Percentiles rank a stretch among this genome's conserved stretches.
phyloP scores from a whole-genome alignment of 306 rosid genomes.

The Cyclanthera cordifolia region DNA sequence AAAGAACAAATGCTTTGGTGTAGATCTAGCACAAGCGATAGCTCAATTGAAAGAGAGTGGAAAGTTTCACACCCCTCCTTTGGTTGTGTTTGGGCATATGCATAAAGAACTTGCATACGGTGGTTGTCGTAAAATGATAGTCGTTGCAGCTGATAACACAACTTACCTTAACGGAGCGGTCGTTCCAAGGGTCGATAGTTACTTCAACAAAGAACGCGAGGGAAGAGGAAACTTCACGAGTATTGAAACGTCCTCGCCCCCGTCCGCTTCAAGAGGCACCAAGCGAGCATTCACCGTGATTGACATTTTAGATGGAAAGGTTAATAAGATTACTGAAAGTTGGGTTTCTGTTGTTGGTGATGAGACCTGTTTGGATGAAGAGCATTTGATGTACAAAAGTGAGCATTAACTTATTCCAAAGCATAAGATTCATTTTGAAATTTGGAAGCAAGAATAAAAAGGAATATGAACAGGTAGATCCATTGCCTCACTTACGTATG shows the following conservation, averaged over 20 bases:
- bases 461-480: too few relatives aligned
- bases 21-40: constrained; percentile 54
- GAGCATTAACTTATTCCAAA: constrained; percentile 1
- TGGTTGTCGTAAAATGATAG: constrained; percentile 71
- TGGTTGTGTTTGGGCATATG: constrained; percentile 87
- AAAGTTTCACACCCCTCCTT: constrained; percentile 35
- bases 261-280: constrained; percentile 34
- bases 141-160: constrained; percentile 41
- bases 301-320: constrained; percentile 45
- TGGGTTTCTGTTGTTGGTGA: constrained; percentile 70
- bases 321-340: constrained; percentile 47
- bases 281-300: constrained; percentile 59
- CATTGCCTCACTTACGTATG: too few relatives aligned
- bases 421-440: neutral
- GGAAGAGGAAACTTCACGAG: constrained; percentile 19
- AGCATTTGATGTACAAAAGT: constrained; percentile 34
- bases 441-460: neutral
- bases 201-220: constrained; percentile 22
- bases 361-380: constrained; percentile 41
- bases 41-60: constrained; percentile 45
- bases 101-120: constrained; percentile 65
- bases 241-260: constrained; percentile 15
- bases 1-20: constrained; percentile 11
- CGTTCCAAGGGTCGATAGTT: constrained; percentile 57
- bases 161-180: constrained; percentile 76